phyloP scores from a whole-genome alignment of 768 basidiomycete species.

The Tricholoma matsutake region DNA sequence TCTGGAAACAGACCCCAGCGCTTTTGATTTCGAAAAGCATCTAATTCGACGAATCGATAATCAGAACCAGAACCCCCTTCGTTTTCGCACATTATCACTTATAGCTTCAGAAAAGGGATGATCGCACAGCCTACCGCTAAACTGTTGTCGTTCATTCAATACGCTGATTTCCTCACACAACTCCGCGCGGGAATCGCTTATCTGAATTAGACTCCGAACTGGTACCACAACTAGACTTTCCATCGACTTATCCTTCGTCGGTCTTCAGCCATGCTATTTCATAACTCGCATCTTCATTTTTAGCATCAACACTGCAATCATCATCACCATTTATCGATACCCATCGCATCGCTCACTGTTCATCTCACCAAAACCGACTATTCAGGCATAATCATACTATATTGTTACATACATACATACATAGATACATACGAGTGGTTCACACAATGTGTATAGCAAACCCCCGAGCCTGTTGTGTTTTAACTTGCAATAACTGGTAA shows the following conservation, averaged over 20 bases:
- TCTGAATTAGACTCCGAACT: neutral
- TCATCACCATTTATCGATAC: conserved; percentile 15
- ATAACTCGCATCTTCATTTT: conserved; percentile 9
- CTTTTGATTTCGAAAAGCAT: conserved; percentile 39
- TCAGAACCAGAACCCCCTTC: conserved; percentile 33
- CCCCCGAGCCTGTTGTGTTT: neutral
- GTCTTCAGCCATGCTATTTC: conserved; percentile 7
- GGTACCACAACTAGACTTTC: neutral
- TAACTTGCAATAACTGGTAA: neutral
- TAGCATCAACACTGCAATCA: conserved; percentile 18
- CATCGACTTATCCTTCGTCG: neutral
- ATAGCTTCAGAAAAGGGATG: conserved; percentile 12
- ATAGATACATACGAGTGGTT: conserved; percentile 8
- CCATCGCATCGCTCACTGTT: conserved; percentile 9
- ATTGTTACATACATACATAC: conserved; percentile 16
- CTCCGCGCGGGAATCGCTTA: neutral
- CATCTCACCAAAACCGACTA: conserved; percentile 8
- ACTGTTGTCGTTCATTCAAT: neutral
- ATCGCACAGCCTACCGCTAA: neutral
- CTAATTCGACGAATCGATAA: conserved; percentile 40
- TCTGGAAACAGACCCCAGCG: conserved; percentile 30
- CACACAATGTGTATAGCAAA: conserved; percentile 3
- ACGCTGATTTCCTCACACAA: neutral
- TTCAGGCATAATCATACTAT: conserved; percentile 10
- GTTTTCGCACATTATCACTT: conserved; percentile 16